A percentile compares a stretch with the other conserved stretches of the same genome.
These are phyloP conservation scores for Alternaria triticina DNA, from an alignment of 2,329 filamentous ascomycete species.

Conservation along the genomic window DNA sequence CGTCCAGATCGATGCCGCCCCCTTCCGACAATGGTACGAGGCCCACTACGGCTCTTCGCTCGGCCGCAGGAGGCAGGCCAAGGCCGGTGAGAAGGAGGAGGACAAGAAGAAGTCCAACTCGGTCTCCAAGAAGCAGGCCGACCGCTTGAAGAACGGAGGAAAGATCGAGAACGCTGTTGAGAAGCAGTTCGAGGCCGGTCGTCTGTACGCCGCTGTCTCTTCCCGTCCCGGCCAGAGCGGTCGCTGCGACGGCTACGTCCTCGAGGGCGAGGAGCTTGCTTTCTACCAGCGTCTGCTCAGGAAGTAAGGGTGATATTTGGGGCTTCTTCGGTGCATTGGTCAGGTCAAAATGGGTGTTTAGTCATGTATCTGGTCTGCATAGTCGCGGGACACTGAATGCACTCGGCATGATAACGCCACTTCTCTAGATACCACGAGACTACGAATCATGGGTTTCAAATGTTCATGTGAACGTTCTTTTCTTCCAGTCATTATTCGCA, in stretches of 20 bases:
- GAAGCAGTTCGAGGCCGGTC: conserved; percentile 99
- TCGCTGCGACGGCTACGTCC: conserved; percentile 94
- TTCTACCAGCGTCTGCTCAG: conserved; percentile 99
- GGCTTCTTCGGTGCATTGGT: conserved; percentile 50
- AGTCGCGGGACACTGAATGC: conserved; percentile 47
- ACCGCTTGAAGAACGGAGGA: conserved; percentile 78
- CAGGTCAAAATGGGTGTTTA: conserved; percentile 51
- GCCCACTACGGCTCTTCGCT: conserved; percentile 94
- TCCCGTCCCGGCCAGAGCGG: conserved; percentile 96
- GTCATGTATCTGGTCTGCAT: conserved; percentile 52
- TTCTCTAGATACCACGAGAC: conserved; percentile 50
- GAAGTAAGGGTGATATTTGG: conserved; percentile 72
- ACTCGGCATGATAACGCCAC: conserved; percentile 44
- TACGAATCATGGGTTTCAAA: conserved; percentile 45
- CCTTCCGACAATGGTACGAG: conserved; percentile 99
- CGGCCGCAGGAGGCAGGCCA: conserved; percentile 90
- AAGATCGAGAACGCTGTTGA: conserved; percentile 94
- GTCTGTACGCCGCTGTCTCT: conserved; percentile 90
- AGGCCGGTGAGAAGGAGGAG: conserved; percentile 71
- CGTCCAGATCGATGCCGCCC: conserved; percentile 97
- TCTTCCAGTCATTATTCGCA: neutral
- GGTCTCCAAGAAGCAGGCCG: conserved; percentile 95
- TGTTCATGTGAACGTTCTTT: conserved; percentile 28
- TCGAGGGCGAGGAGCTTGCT: conserved; percentile 98
- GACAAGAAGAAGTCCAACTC: conserved; percentile 98